Conservation (phyloP, 768 basidiomycete genomes). For the Gymnopilus junonius region DNA sequence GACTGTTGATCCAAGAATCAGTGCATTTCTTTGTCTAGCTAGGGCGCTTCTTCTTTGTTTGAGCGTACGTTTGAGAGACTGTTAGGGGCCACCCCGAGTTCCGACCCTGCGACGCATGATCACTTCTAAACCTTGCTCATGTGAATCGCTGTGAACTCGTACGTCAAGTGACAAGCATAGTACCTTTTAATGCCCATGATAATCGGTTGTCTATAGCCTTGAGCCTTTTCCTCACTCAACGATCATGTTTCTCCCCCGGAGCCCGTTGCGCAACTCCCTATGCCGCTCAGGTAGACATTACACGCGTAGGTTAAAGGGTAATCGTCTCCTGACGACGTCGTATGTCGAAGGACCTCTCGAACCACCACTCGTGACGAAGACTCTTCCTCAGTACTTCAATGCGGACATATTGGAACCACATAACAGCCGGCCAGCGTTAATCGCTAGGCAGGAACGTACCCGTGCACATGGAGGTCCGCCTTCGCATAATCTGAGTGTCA, state of each 20-base stretch:
- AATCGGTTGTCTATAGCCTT: not conserved
- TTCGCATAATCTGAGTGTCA: constrained; percentile 52
- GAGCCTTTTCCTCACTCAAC: not conserved
- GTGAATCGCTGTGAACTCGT: not conserved
- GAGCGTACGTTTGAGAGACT: too few relatives aligned
- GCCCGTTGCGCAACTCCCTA: constrained; percentile 1
- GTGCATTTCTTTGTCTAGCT: too few relatives aligned
- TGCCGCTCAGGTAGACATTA: not conserved
- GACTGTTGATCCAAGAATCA: too few relatives aligned
- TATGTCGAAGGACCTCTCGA: constrained; percentile 59
- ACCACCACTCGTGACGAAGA: constrained; percentile 58
- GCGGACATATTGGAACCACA: constrained; percentile 56
- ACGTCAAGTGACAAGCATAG: not conserved
- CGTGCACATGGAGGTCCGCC: constrained; percentile 64
- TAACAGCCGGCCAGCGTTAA: constrained; percentile 59
- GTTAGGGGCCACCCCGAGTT: not conserved
- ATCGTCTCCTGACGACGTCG: constrained; percentile 45
- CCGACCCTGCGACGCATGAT: too few relatives aligned
- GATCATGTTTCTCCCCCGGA: constrained; percentile 2
- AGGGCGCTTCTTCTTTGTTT: too few relatives aligned
- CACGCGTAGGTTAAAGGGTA: not conserved
- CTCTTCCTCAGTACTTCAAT: constrained; percentile 65
- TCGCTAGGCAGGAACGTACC: constrained; percentile 63
- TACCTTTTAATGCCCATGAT: not conserved
- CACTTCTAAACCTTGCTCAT: not conserved